These are phyloP conservation scores for Scolecobasidium constrictum DNA, from an alignment of 2,329 filamentous ascomycete species.

Conservation along the genomic window DNA sequence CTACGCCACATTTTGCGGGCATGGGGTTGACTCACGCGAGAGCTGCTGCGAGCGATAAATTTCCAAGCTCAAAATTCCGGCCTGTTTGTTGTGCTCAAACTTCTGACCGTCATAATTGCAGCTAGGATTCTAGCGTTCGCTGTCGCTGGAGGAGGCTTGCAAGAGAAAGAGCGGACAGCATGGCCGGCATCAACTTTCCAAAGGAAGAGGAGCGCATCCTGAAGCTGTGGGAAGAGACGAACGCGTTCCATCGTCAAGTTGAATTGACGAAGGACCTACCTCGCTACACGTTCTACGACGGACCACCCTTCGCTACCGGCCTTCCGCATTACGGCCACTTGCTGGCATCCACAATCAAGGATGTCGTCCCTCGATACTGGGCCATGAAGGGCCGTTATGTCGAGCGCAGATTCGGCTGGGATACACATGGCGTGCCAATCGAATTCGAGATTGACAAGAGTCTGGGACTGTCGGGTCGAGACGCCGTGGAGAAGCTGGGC, in stretches of 20 bases:
- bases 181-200: constrained; percentile 64
- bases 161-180: too few species aligned
- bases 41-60: too few species aligned
- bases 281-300: constrained; percentile 88
- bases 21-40: too few species aligned
- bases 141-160: too few species aligned
- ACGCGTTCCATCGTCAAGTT: constrained; percentile 81
- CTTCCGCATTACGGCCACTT: constrained; percentile 65
- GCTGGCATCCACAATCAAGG: constrained; percentile 88
- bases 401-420: constrained; percentile 88
- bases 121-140: too few species aligned
- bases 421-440: constrained; percentile 87
- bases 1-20: too few species aligned
- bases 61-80: too few species aligned
- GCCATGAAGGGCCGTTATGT: constrained; percentile 94
- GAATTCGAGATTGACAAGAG: constrained; percentile 98
- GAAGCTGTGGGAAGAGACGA: constrained; percentile 78
- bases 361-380: constrained; percentile 94
- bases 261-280: constrained; percentile 74
- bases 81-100: too few species aligned
- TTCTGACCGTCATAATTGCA: too few species aligned
- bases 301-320: constrained; percentile 45
- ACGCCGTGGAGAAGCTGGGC: constrained; percentile 77
- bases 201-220: constrained; percentile 82
- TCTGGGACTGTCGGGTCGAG: constrained; percentile 75